Conservation (phyloP, 768 basidiomycete species). For the Pulveroboletus sp. region DNA sequence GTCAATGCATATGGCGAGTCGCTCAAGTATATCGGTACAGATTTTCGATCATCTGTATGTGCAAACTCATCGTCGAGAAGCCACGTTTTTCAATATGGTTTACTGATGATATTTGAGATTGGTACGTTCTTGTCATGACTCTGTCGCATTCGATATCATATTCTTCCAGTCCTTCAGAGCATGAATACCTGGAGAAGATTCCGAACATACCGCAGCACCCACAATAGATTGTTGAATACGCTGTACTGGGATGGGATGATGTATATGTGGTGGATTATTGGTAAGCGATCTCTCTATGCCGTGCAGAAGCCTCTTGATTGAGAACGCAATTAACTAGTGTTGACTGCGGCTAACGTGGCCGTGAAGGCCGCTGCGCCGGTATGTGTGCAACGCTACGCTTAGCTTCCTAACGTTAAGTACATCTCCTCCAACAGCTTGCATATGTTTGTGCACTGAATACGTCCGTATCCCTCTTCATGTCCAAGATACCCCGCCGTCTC, state of each 20-base stretch:
- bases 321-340: not conserved
- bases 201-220: constrained; percentile 13
- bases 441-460: constrained; percentile 15
- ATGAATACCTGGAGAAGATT: constrained; percentile 23
- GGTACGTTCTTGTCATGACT: constrained; percentile 5
- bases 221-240: constrained; percentile 14
- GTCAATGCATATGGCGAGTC: not conserved
- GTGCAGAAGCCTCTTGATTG: not conserved
- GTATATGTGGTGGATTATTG: constrained; percentile 23
- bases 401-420: not conserved
- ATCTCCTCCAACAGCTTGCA: constrained; percentile 4
- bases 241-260: constrained; percentile 25
- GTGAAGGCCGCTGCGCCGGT: constrained; percentile 18
- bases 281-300: constrained; percentile 1
- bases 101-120: constrained; percentile 19
- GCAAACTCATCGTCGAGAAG: constrained; percentile 10
- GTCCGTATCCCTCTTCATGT: constrained; percentile 8
- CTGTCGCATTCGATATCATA: not conserved
- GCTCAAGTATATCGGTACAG: constrained; percentile 1
- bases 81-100: constrained; percentile 5
- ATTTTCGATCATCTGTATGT: constrained; percentile 13
- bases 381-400: not conserved
- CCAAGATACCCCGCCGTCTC: not conserved
- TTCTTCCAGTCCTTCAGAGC: constrained; percentile 16
- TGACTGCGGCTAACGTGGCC: constrained; percentile 11